Conservation (phyloP, 306 rosid species). For the Vigna nakashimae region DNA sequence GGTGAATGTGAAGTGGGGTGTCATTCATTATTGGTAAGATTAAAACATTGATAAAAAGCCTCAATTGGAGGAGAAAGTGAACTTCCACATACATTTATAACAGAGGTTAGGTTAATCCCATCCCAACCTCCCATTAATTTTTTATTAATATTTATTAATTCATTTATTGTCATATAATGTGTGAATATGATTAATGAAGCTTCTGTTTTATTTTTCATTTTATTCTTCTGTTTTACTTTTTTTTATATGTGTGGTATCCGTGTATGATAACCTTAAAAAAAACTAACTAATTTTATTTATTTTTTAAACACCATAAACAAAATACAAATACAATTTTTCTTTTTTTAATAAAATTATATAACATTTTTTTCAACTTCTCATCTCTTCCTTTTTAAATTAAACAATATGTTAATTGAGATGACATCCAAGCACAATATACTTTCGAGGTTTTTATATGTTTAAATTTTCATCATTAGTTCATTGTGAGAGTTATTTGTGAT, state of each 20-base stretch:
- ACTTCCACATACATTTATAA: slow-evolving; percentile 1
- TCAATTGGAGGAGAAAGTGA: slow-evolving; percentile 6
- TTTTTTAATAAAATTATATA: no score
- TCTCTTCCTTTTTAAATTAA: no score
- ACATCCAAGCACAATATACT: no score
- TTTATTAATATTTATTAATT: slow-evolving; percentile 13
- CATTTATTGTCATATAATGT: neutral
- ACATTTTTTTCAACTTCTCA: no score
- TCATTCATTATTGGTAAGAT: slow-evolving; percentile 41
- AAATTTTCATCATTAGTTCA: no score
- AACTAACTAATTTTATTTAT: no score
- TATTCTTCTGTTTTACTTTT: no score
- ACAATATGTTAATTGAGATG: no score
- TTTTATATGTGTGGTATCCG: slow-evolving; percentile 27
- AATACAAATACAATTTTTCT: no score
- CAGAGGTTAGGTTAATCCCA: slow-evolving; percentile 29
- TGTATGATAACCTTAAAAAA: neutral
- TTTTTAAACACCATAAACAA: no score
- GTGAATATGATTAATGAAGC: slow-evolving; percentile 3
- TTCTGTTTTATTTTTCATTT: neutral
- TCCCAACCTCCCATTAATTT: neutral
- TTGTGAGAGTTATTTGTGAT: no score
- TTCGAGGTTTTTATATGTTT: no score
- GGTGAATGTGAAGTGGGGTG: slow-evolving; percentile 40
- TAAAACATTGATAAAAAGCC: neutral